Evolutionary conservation across 1,284 basidiomycete genomes (phyloP).

Genomic region (Apiotrichum veenhuisii): DNA sequence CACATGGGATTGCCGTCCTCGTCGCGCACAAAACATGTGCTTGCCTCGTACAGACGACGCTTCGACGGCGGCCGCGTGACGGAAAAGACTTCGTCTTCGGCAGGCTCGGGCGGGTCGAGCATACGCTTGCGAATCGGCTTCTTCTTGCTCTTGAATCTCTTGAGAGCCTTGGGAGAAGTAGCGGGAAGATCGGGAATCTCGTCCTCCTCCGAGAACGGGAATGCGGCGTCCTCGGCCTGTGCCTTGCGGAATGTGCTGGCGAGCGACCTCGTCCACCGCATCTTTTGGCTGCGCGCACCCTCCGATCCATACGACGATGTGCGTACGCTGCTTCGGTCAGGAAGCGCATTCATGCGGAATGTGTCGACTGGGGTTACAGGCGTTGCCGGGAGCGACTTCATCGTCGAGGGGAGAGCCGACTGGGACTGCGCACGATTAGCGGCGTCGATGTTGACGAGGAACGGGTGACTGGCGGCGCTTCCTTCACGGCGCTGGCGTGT

Average conservation of each 20-base stretch:
- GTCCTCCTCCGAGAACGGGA: background rate
- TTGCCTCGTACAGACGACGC: constrained; percentile 36
- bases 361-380: background rate
- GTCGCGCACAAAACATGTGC: constrained; percentile 37
- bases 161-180: background rate
- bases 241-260: constrained; percentile 2
- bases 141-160: background rate
- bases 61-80: constrained; percentile 31
- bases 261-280: constrained; percentile 2
- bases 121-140: constrained; percentile 2
- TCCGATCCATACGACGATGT: background rate
- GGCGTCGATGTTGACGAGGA: background rate
- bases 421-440: background rate
- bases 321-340: background rate
- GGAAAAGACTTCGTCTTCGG: constrained; percentile 27
- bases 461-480: background rate
- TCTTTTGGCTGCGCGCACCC: background rate
- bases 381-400: background rate
- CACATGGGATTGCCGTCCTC: constrained; percentile 36
- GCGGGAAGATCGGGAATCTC: background rate
- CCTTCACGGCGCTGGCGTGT: background rate
- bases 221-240: background rate
- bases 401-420: background rate
- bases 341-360: background rate
- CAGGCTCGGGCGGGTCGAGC: constrained; percentile 10